Percentiles rank a stretch among this genome's conserved stretches.
Evolutionary conservation across 2,329 filamentous ascomycete genomes (phyloP).

Genomic region (Gaeumannomyces sp.): DNA sequence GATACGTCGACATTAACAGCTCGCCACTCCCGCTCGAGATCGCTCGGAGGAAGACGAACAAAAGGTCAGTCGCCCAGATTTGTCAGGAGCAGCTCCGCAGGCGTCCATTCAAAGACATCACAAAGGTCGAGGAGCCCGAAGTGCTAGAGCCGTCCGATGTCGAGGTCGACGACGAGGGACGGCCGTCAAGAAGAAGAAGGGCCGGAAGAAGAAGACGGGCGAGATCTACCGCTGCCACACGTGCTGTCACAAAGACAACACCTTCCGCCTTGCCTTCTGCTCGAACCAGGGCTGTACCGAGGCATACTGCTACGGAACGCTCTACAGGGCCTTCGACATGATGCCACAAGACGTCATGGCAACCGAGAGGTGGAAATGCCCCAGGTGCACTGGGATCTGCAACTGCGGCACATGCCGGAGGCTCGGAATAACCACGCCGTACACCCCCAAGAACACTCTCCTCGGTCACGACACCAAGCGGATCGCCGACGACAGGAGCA

Average conservation of each 20-base stretch:
- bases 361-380: constrained; percentile 78
- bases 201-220: constrained; percentile 46
- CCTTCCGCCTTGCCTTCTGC: constrained; percentile 81
- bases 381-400: constrained; percentile 78
- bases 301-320: constrained; percentile 85
- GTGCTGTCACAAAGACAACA: constrained; percentile 71
- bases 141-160: constrained; percentile 42
- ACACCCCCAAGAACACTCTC: constrained; percentile 79
- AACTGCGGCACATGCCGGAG: constrained; percentile 77
- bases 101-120: constrained; percentile 78
- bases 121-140: constrained; percentile 50
- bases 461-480: constrained; percentile 87
- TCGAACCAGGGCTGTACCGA: constrained; percentile 61
- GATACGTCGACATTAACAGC: constrained; percentile 55
- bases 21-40: constrained; percentile 67
- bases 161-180: constrained; percentile 59
- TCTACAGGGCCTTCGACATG: constrained; percentile 87
- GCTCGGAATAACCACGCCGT: constrained; percentile 61
- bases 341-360: constrained; percentile 80
- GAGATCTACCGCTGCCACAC: constrained; percentile 67
- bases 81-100: constrained; percentile 80
- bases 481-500: constrained; percentile 83
- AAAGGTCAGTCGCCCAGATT: constrained; percentile 83
- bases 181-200: constrained; percentile 58
- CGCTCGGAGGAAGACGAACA: constrained; percentile 59